phyloP scores from a whole-genome alignment of 257 asterid genomes.

The Capsicum rhomboideum region DNA sequence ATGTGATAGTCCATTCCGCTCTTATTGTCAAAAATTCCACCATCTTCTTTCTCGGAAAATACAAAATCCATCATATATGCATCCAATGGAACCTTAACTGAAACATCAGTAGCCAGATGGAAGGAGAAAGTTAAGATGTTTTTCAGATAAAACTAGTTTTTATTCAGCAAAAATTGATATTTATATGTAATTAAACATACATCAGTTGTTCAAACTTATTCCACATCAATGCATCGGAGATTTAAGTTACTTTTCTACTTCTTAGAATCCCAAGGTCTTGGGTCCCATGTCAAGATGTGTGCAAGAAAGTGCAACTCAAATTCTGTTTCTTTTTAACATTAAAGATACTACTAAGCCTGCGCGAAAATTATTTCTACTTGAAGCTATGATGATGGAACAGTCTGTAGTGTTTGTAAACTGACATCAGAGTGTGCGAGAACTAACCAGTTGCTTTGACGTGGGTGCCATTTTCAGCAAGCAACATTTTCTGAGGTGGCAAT shows the following conservation, averaged over 20 bases:
- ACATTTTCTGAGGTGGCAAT: constrained; percentile 84
- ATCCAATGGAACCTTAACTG: constrained; percentile 95
- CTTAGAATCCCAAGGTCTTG: not conserved
- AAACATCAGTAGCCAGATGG: constrained; percentile 12
- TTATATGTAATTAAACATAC: not conserved
- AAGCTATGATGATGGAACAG: not conserved
- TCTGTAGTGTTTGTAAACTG: not conserved
- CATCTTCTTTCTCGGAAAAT: constrained; percentile 85
- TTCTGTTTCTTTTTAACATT: not conserved
- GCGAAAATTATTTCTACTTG: not conserved
- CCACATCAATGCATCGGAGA: not conserved
- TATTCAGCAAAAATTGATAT: not conserved
- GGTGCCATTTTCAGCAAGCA: constrained; percentile 56
- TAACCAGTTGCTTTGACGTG: constrained; percentile 75
- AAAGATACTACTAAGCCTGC: not conserved
- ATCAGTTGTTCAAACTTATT: not conserved
- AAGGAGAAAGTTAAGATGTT: constrained; percentile 10
- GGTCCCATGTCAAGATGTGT: not conserved
- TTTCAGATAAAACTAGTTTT: not conserved
- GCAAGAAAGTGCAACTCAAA: not conserved
- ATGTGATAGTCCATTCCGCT: constrained; percentile 88
- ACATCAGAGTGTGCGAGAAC: constrained; percentile 7
- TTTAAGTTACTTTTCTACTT: not conserved
- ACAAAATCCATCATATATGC: constrained; percentile 96
- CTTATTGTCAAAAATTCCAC: constrained; percentile 87